These are phyloP conservation scores for Melaleuca alternifolia DNA, from an alignment of 345 rosid species.

Conservation along the genomic window DNA sequence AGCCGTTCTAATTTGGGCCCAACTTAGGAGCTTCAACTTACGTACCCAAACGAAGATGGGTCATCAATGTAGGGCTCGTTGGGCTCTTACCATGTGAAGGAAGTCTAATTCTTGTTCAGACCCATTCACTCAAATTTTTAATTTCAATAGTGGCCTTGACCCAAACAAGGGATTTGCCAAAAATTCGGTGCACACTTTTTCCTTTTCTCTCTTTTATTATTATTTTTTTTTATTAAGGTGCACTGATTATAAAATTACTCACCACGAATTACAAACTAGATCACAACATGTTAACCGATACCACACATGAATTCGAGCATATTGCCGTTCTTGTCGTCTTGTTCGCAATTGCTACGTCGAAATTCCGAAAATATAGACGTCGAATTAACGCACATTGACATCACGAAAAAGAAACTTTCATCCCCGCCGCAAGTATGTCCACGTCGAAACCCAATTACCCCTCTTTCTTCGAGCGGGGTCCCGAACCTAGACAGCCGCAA, in stretches of 20 bases:
- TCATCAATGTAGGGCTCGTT: background rate
- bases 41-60: background rate
- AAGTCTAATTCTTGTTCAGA: no score
- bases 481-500: background rate
- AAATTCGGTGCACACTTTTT: background rate
- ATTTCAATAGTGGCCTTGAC: no score
- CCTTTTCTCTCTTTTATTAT: background rate
- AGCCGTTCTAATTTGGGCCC: background rate
- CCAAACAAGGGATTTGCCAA: background rate
- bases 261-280: background rate
- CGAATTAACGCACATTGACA: background rate
- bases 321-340: no score
- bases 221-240: background rate
- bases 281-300: background rate
- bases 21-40: background rate
- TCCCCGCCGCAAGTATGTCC: background rate
- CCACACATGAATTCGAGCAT: rapidly evolving
- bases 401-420: background rate
- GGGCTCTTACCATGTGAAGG: no score
- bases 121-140: background rate
- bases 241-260: background rate
- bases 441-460: background rate
- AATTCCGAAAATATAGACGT: background rate
- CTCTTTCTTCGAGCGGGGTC: no score
- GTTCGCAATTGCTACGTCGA: background rate